phyloP scores from a whole-genome alignment of 169 alveolate genomes.

The Eimeria acervulina region DNA sequence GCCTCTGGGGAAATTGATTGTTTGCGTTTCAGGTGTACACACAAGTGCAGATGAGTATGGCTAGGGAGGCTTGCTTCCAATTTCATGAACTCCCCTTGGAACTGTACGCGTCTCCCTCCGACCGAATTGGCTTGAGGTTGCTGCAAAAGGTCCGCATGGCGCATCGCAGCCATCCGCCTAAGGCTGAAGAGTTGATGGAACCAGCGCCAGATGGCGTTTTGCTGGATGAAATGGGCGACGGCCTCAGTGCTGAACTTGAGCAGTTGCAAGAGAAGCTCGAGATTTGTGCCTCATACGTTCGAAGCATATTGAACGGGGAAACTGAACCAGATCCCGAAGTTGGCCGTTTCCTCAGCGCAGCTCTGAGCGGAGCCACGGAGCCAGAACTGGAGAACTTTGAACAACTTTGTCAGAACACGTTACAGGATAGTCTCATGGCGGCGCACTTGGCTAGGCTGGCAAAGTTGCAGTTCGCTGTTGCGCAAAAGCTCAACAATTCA shows the following conservation, averaged over 20 bases:
- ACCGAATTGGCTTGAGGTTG: conserved; percentile 84
- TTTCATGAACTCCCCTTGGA: conserved; percentile 93
- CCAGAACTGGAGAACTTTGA: conserved; percentile 89
- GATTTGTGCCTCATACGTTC: conserved; percentile 70
- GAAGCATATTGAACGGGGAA: conserved; percentile 61
- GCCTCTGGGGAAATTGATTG: not conserved
- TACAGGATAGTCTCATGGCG: conserved; percentile 93
- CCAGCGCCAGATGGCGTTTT: conserved; percentile 77
- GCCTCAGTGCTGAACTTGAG: conserved; percentile 81
- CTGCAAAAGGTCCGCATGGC: conserved; percentile 79
- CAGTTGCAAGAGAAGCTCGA: conserved; percentile 71
- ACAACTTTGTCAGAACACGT: conserved; percentile 90
- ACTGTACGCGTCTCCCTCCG: conserved; percentile 87
- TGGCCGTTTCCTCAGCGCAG: conserved; percentile 91
- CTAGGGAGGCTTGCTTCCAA: conserved; percentile 92
- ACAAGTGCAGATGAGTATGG: conserved; percentile 90
- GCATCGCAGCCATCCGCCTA: conserved; percentile 79
- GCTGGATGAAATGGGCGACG: conserved; percentile 60
- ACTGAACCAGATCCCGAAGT: conserved; percentile 88
- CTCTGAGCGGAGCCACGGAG: conserved; percentile 88
- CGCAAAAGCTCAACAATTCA: conserved; percentile 92
- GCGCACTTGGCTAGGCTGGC: conserved; percentile 90
- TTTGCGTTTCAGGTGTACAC: conserved; percentile 85
- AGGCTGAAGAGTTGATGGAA: conserved; percentile 82
- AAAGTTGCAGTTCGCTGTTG: conserved; percentile 91